These are phyloP conservation scores for Claviceps purpurea DNA, from an alignment of 2,329 filamentous ascomycete species.

Conservation along the genomic window DNA sequence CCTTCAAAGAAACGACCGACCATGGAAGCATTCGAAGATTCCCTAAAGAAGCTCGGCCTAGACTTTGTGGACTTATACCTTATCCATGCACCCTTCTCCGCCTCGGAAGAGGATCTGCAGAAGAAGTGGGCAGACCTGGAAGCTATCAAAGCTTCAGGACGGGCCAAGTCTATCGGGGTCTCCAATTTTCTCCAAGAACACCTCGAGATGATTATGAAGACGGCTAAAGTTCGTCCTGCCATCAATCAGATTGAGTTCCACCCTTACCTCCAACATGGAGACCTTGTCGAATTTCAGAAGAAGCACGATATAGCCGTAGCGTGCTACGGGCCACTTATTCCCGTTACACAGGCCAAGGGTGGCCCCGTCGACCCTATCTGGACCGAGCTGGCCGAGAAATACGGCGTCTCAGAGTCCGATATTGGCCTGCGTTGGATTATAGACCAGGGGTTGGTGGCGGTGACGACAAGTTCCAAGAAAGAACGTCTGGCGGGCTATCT, in stretches of 20 bases:
- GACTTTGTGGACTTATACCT: conserved; percentile 63
- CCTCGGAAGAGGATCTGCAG: conserved; percentile 39
- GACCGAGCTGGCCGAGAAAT: conserved; percentile 39
- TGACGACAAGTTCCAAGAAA: conserved; percentile 48
- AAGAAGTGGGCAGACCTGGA: conserved; percentile 46
- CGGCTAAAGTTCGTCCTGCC: conserved; percentile 48
- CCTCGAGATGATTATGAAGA: conserved; percentile 41
- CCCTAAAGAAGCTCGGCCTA: conserved; percentile 50
- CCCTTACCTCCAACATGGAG: conserved; percentile 56
- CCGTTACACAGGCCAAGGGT: conserved; percentile 30
- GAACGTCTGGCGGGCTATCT: conserved; percentile 44
- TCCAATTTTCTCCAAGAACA: conserved; percentile 55
- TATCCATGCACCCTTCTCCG: conserved; percentile 44
- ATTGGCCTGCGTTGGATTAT: conserved; percentile 46
- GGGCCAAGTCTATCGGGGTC: conserved; percentile 59
- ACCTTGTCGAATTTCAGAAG: conserved; percentile 43
- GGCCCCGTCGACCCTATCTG: conserved; percentile 42
- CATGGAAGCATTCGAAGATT: conserved; percentile 39
- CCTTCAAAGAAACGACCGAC: conserved; percentile 26
- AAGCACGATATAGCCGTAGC: conserved; percentile 42
- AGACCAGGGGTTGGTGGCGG: conserved; percentile 43
- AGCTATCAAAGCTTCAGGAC: conserved; percentile 52
- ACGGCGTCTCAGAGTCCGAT: conserved; percentile 41
- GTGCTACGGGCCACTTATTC: conserved; percentile 43
- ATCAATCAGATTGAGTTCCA: conserved; percentile 77